Evolutionary conservation across 148 eudicot species (phyloP).

Genomic region (Amaranthus cruentus): DNA sequence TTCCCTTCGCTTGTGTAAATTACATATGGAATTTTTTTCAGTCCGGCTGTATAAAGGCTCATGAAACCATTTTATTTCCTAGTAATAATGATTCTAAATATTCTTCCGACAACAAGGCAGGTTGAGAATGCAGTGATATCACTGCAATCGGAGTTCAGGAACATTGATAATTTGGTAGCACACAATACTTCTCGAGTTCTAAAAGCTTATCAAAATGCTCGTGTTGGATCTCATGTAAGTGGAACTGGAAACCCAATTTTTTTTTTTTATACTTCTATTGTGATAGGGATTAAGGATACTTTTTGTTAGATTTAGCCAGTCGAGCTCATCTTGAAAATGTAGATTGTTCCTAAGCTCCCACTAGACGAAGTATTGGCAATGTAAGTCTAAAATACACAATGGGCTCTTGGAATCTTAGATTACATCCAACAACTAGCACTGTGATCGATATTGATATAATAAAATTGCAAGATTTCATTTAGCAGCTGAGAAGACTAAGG

Average conservation of each 20-base stretch:
- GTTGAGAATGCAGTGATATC: slow-evolving; percentile 74
- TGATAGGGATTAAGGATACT: neutral
- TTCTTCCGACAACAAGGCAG: slow-evolving; percentile 23
- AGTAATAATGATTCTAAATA: neutral
- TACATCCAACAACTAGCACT: neutral
- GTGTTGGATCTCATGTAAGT: slow-evolving; percentile 87
- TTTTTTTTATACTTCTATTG: neutral
- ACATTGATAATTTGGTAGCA: slow-evolving; percentile 83
- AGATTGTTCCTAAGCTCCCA: neutral
- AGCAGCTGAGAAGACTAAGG: neutral
- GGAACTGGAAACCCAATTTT: neutral
- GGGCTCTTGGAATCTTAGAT: neutral
- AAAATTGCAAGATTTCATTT: neutral
- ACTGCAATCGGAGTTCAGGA: slow-evolving; percentile 67
- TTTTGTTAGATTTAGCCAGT: neutral
- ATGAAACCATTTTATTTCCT: neutral
- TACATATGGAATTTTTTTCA: neutral
- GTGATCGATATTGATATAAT: neutral
- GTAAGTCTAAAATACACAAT: neutral
- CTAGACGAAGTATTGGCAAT: too few relatives aligned
- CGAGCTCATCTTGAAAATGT: neutral
- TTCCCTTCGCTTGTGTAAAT: neutral
- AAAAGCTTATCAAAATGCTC: slow-evolving; percentile 78
- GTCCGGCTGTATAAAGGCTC: neutral
- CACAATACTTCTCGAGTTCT: slow-evolving; percentile 76